Conservation (phyloP, 2,329 filamentous ascomycete genomes). For the Penicillium sumatraense region DNA sequence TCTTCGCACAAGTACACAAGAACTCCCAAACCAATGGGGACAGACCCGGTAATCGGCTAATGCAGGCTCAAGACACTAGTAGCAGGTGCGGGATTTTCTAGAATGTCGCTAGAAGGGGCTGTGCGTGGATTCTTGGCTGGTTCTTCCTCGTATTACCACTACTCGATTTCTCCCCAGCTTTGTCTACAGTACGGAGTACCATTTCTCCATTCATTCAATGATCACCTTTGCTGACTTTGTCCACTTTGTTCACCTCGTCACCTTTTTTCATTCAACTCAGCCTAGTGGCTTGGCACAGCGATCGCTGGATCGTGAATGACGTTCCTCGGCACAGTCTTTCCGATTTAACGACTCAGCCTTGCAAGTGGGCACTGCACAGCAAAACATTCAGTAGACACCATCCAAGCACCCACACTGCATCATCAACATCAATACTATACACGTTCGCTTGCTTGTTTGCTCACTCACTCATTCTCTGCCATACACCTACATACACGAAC, state of each 20-base stretch:
- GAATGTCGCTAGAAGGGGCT: not conserved
- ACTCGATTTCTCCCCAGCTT: not conserved
- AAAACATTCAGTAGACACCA: too few relatives aligned
- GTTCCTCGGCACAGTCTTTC: not conserved
- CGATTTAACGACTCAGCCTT: slow-evolving; percentile 1
- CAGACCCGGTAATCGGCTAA: not conserved
- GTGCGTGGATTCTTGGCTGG: not conserved
- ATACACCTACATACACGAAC: too few relatives aligned
- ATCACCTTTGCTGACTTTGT: not conserved
- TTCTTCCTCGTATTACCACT: not conserved
- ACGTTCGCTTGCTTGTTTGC: too few relatives aligned
- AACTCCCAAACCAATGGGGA: not conserved
- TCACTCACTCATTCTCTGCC: too few relatives aligned
- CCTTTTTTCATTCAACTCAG: too few relatives aligned
- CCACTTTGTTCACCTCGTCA: not conserved
- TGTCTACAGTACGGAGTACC: too few relatives aligned
- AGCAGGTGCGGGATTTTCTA: not conserved
- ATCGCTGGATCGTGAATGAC: slow-evolving; percentile 1
- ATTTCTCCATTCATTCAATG: not conserved
- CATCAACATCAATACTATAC: too few relatives aligned
- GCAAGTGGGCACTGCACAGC: too few relatives aligned
- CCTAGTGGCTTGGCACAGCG: slow-evolving; percentile 1
- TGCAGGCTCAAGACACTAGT: not conserved
- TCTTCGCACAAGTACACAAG: not conserved
- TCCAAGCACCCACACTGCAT: too few relatives aligned